Conservation (phyloP, 2,329 filamentous ascomycete species). For the Lachnum nothofagi region DNA sequence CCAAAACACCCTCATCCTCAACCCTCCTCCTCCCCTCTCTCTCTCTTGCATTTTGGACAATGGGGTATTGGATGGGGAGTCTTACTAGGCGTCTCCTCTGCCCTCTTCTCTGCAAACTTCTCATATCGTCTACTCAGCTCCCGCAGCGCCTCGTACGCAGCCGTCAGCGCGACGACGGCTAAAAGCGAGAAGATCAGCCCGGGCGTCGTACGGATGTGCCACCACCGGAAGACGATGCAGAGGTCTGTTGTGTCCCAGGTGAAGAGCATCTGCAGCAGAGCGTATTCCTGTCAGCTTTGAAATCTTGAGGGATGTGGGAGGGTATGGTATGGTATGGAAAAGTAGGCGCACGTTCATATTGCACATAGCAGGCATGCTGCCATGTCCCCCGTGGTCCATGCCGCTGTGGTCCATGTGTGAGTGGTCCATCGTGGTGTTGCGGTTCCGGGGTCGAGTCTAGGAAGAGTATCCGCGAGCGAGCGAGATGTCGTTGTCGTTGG, state of each 20-base stretch:
- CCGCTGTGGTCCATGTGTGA: slow-evolving; percentile 43
- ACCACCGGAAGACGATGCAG: slow-evolving; percentile 90
- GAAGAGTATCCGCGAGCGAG: background rate
- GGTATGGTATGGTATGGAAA: background rate
- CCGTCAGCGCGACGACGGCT: slow-evolving; percentile 74
- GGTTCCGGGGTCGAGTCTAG: slow-evolving; percentile 7
- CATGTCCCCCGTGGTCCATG: slow-evolving; percentile 54
- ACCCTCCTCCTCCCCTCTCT: background rate
- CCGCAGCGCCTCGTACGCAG: slow-evolving; percentile 89
- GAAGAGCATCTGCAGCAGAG: slow-evolving; percentile 76
- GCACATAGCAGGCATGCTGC: slow-evolving; percentile 63
- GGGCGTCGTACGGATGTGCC: slow-evolving; percentile 72
- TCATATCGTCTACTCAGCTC: slow-evolving; percentile 75
- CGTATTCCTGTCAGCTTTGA: slow-evolving; percentile 2
- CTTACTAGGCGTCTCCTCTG: slow-evolving; percentile 29
- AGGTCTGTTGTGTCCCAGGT: slow-evolving; percentile 92
- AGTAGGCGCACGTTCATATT: slow-evolving; percentile 91
- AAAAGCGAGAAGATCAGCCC: slow-evolving; percentile 78
- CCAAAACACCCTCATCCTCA: background rate
- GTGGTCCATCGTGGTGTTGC: slow-evolving; percentile 38
- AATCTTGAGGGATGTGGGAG: background rate
- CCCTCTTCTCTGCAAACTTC: slow-evolving; percentile 32
- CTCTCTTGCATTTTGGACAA: background rate
- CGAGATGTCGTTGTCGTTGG: background rate
- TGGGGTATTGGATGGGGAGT: slow-evolving; percentile 5